Base-by-base conservation (phyloP, 1,284 basidiomycete species). In the Ustilago bromivora region DNA sequence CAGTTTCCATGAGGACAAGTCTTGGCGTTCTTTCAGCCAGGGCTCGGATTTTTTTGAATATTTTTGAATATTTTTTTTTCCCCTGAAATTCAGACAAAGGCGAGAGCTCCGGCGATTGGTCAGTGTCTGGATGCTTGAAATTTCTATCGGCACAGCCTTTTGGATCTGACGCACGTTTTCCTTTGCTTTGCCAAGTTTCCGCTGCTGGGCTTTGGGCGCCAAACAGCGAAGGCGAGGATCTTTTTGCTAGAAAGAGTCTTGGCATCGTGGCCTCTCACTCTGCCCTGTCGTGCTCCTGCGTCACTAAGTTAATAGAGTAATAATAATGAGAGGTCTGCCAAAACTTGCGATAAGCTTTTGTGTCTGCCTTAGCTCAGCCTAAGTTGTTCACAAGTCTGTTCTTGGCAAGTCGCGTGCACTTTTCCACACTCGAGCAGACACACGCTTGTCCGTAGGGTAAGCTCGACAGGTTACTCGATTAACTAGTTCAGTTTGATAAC, bases 11-110 rank as follows among this genome's bases (percentile, higher is more conserved):
- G 19, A 35, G 34, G 41, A 17, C 38, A 63, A 19, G 34, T 64
- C 62, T 64, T 64, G 62, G 62, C 62, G 57, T 38, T 51, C 55
- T 38, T 57, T 38, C 35, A 32, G 35, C 34, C 23, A 11, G 36
- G n/a, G 31, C 32, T 36, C 34, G 34, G 12, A 23, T 35, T 51
- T 38, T 19, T 19, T 19, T 19, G 19, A 19, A 19, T 19, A 1
- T 19, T n/a, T 35, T 51, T 49, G 12, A 23, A 23, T 51, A 3
- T n/a, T 46, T 15, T n/a, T 46, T 46, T 19, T 46, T 23, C 19
- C 7, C 6, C 23, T 28, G 23, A 3, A 28, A 28, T 28, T 28
- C 23, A 3, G 23, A 2, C 15, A 15, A 41, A 13, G 40, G 40
- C 40, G 15, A 41, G 40, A 6, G 17, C 12, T 43, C 41, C 0